phyloP scores from a whole-genome alignment of 78 protist species.

The Dictyostelium firmibasis region DNA sequence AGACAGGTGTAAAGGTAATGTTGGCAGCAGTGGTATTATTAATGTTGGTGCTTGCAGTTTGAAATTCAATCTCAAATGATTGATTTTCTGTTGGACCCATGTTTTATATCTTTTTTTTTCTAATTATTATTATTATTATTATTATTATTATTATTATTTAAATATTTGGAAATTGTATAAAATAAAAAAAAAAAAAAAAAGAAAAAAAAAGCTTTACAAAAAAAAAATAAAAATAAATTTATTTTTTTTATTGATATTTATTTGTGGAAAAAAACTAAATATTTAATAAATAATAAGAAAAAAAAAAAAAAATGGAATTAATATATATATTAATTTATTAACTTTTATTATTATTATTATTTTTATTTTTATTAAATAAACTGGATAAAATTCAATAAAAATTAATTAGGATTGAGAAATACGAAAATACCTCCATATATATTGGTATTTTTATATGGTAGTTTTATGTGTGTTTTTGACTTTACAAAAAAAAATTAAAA shows the following conservation, averaged over 20 bases:
- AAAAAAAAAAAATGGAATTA: too few species aligned
- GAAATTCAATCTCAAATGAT: not conserved
- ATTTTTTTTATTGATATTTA: too few species aligned
- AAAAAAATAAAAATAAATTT: too few species aligned
- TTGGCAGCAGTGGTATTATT: not conserved
- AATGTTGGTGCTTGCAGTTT: not conserved
- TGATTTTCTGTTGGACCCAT: not conserved
- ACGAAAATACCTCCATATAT: not conserved
- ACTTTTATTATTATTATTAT: too few species aligned
- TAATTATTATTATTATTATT: not conserved
- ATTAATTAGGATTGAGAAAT: not conserved
- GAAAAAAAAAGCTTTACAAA: not conserved
- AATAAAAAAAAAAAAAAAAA: too few species aligned
- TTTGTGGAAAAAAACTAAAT: not conserved
- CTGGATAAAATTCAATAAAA: not conserved
- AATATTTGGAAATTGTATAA: not conserved
- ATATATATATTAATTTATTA: too few species aligned
- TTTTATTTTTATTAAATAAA: too few species aligned
- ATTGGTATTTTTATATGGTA: not conserved
- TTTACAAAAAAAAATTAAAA: not conserved
- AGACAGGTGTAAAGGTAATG: not conserved
- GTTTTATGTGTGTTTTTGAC: not conserved
- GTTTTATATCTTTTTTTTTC: not conserved
- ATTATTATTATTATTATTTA: not conserved
- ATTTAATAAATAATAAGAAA: too few species aligned